Base-by-base conservation (phyloP, 306 rosid genomes). In the Cucurbita moschata region DNA sequence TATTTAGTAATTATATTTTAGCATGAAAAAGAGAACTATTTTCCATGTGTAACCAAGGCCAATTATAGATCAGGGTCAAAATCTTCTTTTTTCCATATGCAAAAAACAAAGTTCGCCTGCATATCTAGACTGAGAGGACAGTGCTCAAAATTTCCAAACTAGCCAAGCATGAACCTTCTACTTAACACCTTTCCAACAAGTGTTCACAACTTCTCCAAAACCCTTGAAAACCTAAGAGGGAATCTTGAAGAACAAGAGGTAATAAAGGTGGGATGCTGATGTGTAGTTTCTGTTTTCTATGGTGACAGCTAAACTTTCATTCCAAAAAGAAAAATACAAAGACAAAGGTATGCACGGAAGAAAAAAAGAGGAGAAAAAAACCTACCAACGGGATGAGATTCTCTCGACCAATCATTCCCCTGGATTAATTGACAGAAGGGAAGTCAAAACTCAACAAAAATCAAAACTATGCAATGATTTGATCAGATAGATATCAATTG, bases 371-470 rank as follows among this genome's bases (percentile, higher is more conserved):
- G 40, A 23, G 39, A 30, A 54, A 44, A 43, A 54, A 77, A 57
- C 90, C 66, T 88, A 92, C 97, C 97, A 4, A 76, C 49, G 42
- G 62, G 69, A 78, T 57, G 76, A 74, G 82, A 58, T 38, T 68
- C 82, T 69, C 64, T 71, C 37, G 76, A 72, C 75, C 59, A 66
- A 82, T 82, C 95, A 70, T 82, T 86, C 53, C 79, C 88, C 96
- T 89, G 85, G 63, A 83, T 68, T 74, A 81, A 73, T 71, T 76
- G 64, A 47, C 76, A 71, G 59, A 39, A 8, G 59, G 76, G 76
- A 18, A 76, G 64, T 10, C 63, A 68, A 10, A 60, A 35, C 39
- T 16, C 3, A 74, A 39, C 10, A 65, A 4, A 52, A 65, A 5
- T 52, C 26, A 64, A 60, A 19, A 13, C 40, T 50, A 66, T 3